These are phyloP conservation scores for Nymphaea thermarum DNA, from an alignment of 164 flowering plant species.

Conservation along the genomic window DNA sequence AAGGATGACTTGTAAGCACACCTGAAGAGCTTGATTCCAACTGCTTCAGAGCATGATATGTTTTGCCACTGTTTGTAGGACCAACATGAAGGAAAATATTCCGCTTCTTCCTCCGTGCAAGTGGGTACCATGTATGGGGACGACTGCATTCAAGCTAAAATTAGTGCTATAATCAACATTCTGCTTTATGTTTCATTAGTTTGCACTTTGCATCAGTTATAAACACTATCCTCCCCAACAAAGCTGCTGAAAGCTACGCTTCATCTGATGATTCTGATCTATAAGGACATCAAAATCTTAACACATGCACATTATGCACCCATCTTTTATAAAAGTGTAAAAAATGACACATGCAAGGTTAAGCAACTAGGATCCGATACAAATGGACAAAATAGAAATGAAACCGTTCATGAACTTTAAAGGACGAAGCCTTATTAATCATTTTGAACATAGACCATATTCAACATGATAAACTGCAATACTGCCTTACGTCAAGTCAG, in stretches of 20 bases:
- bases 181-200: not conserved
- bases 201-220: not conserved
- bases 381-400: not conserved
- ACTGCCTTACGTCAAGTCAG: conserved; percentile 73
- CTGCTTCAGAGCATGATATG: conserved; percentile 69
- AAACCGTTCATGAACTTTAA: not conserved
- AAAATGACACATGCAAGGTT: not conserved
- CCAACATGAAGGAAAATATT: conserved; percentile 76
- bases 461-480: not conserved
- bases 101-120: conserved; percentile 67
- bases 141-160: conserved; percentile 23
- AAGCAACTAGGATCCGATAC: not conserved
- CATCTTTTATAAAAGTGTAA: not conserved
- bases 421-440: not conserved
- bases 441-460: not conserved
- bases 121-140: conserved; percentile 93
- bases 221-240: too few species aligned
- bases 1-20: conserved; percentile 6
- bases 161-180: not conserved
- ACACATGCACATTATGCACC: not conserved
- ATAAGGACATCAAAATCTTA: not conserved
- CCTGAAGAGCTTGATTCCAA: conserved; percentile 72
- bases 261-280: too few species aligned
- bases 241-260: too few species aligned
- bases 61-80: conserved; percentile 99